Conservation (phyloP, 1,284 basidiomycete genomes). For the Caloboletus inedulis region DNA sequence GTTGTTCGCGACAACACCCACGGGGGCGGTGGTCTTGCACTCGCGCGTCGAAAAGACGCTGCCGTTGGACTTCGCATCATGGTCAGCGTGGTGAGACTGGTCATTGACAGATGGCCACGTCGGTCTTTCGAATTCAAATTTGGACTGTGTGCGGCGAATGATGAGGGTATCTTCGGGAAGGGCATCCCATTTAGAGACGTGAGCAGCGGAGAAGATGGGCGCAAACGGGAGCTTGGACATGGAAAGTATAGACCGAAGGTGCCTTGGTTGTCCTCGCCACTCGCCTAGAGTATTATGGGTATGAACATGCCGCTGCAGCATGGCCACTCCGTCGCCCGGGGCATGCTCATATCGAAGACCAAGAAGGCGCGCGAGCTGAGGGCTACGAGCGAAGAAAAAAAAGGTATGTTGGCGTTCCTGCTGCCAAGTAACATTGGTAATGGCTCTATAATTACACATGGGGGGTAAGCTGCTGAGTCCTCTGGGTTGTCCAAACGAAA, state of each 20-base stretch:
- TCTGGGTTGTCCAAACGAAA: too few species aligned
- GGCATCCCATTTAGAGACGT: constrained; percentile 26
- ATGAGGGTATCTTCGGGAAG: constrained; percentile 6
- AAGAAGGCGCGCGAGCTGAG: neutral
- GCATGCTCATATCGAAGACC: neutral
- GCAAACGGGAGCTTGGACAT: constrained; percentile 21
- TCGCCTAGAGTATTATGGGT: neutral
- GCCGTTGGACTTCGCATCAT: neutral
- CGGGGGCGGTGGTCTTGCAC: neutral
- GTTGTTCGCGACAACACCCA: neutral
- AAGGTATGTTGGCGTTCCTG: neutral
- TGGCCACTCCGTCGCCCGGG: constrained; percentile 6
- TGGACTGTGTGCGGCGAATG: neutral
- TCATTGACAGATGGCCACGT: too few species aligned
- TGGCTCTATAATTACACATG: too few species aligned
- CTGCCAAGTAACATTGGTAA: neutral
- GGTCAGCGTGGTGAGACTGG: neutral
- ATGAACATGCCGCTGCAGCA: constrained; percentile 14
- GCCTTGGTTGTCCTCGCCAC: neutral
- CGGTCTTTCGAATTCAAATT: neutral
- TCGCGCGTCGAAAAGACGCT: neutral
- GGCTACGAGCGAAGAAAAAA: neutral
- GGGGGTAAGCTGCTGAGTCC: too few species aligned
- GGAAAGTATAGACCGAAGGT: neutral
- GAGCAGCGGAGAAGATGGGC: constrained; percentile 26